Evolutionary conservation across 2,329 filamentous ascomycete species (phyloP).

Genomic region (Trichoderma cornu-damae): DNA sequence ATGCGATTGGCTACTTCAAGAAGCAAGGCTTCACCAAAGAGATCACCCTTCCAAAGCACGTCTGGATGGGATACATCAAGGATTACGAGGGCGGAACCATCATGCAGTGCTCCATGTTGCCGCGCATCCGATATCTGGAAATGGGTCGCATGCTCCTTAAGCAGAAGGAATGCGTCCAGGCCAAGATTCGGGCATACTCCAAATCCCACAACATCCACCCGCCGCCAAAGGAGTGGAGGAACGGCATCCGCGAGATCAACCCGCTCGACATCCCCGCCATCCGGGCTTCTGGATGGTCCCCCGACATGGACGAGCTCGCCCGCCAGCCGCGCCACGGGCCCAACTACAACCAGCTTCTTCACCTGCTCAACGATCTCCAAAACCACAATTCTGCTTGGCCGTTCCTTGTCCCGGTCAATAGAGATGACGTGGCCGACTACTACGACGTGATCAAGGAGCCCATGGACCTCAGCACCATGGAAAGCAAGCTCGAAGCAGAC

Average conservation of each 20-base stretch:
- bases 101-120: slow-evolving; percentile 98
- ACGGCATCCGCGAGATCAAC: slow-evolving; percentile 69
- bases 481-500: slow-evolving; percentile 88
- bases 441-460: slow-evolving; percentile 97
- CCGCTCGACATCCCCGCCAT: slow-evolving; percentile 84
- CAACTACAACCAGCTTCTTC: slow-evolving; percentile 89
- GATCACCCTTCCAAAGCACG: slow-evolving; percentile 80
- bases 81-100: slow-evolving; percentile 98
- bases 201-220: slow-evolving; percentile 82
- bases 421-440: slow-evolving; percentile 96
- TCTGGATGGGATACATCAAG: slow-evolving; percentile 99
- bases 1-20: slow-evolving; percentile 98
- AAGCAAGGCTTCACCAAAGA: slow-evolving; percentile 99
- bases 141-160: slow-evolving; percentile 90
- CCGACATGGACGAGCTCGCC: slow-evolving; percentile 95
- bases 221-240: slow-evolving; percentile 82
- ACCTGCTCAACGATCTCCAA: slow-evolving; percentile 90
- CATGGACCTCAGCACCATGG: slow-evolving; percentile 96
- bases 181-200: slow-evolving; percentile 88
- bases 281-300: slow-evolving; percentile 87
- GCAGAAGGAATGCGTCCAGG: slow-evolving; percentile 91
- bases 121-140: slow-evolving; percentile 89
- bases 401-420: slow-evolving; percentile 87
- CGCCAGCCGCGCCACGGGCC: slow-evolving; percentile 92
- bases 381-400: slow-evolving; percentile 93